Base-by-base conservation (phyloP, 495 filamentous ascomycete genomes). In the Copromyces sp. region DNA sequence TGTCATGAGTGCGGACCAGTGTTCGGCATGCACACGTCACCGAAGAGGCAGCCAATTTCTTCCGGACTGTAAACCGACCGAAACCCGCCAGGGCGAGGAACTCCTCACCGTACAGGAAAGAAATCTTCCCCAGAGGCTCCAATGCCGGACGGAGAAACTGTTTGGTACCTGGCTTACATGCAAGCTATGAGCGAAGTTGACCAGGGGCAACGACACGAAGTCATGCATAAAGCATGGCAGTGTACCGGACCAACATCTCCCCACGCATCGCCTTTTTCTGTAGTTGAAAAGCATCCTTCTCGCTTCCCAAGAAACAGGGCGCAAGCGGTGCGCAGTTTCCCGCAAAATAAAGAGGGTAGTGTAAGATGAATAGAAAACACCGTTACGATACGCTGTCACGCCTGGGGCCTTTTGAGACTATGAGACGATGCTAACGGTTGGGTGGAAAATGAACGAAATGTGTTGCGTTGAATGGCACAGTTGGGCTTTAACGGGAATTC, bases 181-280 rank as follows among this genome's bases (percentile, higher is more conserved):
- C 47, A 59, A 59, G 47, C 47, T 29, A 59, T 20, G 47, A 59
- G 45, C 45, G 20, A 29, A 20, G 53, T 61, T 76, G 80, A 83
- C 77, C 76, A 77, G 81, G 78, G 77, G 76, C 75, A 73, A 75
- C 74, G 79, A 81, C 81, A 84, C 82, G 81, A 83, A 81, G 78
- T 78, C 81, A 80, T 84, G 83, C 83, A 84, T 83, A 77, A 61
- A 74, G 40, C 75, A 73, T 75, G 70, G 75, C 75, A 73, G 75
- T 68, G 39, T 69, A 42, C 39, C 71, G 39, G 71, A 69, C 71
- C 73, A 75, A 71, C 71, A 68, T 17, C 69, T 39, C 45, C 70
- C 68, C 32, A 39, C 61, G 71, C 39, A 29, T 37, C 71, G 45
- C 24, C 14, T 65, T 29, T 32, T 59, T 16, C 53, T 65, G 53